phyloP scores from a whole-genome alignment of 768 basidiomycete species.

The Suillus subaureus region DNA sequence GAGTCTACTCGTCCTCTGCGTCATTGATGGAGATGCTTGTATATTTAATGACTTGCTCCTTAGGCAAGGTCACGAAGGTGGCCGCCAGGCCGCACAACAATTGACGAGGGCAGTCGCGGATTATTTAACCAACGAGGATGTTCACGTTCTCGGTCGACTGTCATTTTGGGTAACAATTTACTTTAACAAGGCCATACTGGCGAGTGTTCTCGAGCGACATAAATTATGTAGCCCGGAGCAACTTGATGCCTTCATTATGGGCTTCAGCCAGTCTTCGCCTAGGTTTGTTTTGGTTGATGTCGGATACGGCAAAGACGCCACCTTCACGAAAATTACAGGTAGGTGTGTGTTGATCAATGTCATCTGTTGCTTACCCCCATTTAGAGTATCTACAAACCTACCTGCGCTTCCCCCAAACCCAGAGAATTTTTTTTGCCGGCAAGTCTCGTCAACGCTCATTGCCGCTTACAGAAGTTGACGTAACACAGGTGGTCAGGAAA shows the following conservation, averaged over 20 bases:
- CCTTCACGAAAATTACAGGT: constrained; percentile 76
- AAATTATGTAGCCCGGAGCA: constrained; percentile 65
- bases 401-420: constrained; percentile 71
- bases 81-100: constrained; percentile 58
- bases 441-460: constrained; percentile 19
- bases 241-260: constrained; percentile 68
- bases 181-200: constrained; percentile 61
- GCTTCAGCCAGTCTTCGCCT: constrained; percentile 75
- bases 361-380: constrained; percentile 6
- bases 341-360: constrained; percentile 8
- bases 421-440: constrained; percentile 76
- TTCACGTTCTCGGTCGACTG: constrained; percentile 61
- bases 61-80: constrained; percentile 65
- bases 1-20: constrained; percentile 70
- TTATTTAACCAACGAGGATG: constrained; percentile 62
- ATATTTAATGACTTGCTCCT: constrained; percentile 65
- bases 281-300: constrained; percentile 73
- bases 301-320: constrained; percentile 60
- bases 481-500: constrained; percentile 56
- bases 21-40: constrained; percentile 73
- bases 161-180: constrained; percentile 80
- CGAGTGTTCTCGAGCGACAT: constrained; percentile 51
- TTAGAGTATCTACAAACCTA: constrained; percentile 74
- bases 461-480: constrained; percentile 8
- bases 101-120: constrained; percentile 71